phyloP scores from a whole-genome alignment of 306 rosid genomes.

The Canavalia ensiformis region DNA sequence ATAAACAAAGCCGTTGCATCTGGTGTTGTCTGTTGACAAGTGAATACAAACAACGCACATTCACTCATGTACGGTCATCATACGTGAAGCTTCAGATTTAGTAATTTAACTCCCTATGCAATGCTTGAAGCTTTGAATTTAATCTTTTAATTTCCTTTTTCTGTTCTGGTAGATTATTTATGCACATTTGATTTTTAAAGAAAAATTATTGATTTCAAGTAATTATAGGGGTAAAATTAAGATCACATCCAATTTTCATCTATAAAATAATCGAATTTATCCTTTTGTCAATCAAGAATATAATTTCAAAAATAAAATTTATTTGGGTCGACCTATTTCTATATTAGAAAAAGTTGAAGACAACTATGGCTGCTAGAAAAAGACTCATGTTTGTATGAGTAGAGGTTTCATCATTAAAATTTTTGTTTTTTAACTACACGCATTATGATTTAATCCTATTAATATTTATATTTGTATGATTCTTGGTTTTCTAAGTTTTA shows the following conservation, averaged over 20 bases:
- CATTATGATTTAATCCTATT: too few relatives aligned
- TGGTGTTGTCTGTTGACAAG: conserved; percentile 3
- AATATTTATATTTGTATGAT: too few relatives aligned
- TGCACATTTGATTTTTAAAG: not conserved
- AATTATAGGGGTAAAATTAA: not conserved
- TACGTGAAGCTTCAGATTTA: not conserved
- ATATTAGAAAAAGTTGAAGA: too few relatives aligned
- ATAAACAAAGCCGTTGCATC: not conserved
- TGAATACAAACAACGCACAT: not conserved
- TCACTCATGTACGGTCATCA: not conserved
- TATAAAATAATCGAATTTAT: not conserved
- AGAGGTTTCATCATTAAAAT: too few relatives aligned
- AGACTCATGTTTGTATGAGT: too few relatives aligned
- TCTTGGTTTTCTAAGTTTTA: too few relatives aligned
- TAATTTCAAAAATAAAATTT: not conserved
- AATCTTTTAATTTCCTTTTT: too few relatives aligned
- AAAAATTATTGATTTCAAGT: not conserved
- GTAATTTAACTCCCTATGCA: not conserved
- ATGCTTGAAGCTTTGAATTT: not conserved
- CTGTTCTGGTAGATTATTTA: not conserved
- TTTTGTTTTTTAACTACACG: too few relatives aligned
- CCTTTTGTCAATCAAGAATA: not conserved
- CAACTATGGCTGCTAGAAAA: too few relatives aligned
- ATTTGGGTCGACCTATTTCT: not conserved
- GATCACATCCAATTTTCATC: not conserved